Evolutionary conservation across 805 yeast genomes (phyloP).

Genomic region (Candida piceae): DNA sequence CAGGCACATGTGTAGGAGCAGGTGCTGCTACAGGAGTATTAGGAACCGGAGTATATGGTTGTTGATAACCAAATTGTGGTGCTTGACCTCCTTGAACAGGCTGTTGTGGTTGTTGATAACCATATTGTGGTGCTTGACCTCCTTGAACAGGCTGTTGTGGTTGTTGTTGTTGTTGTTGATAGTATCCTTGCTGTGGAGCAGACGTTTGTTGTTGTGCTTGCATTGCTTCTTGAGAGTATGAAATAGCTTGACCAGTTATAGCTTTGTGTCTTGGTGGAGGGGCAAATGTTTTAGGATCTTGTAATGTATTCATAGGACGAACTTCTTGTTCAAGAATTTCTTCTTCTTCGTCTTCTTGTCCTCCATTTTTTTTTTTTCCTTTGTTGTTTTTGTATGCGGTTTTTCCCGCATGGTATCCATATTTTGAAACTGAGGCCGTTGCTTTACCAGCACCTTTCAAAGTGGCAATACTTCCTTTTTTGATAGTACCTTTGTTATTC

Average conservation of each 20-base stretch:
- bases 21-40: neutral
- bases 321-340: slow-evolving; percentile 11
- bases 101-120: slow-evolving; percentile 6
- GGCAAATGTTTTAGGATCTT: slow-evolving; percentile 33
- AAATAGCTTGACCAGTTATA: slow-evolving; percentile 13
- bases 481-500: slow-evolving; percentile 47
- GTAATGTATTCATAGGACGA: slow-evolving; percentile 17
- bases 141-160: slow-evolving; percentile 3
- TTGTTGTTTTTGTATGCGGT: slow-evolving; percentile 42
- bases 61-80: neutral
- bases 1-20: slow-evolving; percentile 4
- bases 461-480: slow-evolving; percentile 44
- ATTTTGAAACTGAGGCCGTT: slow-evolving; percentile 42
- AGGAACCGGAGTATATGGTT: neutral
- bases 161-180: slow-evolving; percentile 9
- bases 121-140: slow-evolving; percentile 2
- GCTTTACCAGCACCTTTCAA: slow-evolving; percentile 49
- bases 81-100: neutral
- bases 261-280: slow-evolving; percentile 25
- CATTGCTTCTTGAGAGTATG: slow-evolving; percentile 17
- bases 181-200: slow-evolving; percentile 4
- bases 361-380: slow-evolving; percentile 18
- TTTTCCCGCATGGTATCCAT: slow-evolving; percentile 40
- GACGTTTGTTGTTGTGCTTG: slow-evolving; percentile 10
- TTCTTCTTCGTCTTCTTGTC: slow-evolving; percentile 11